Base-by-base conservation (phyloP, 192 early-diverging fungal species). In the Rhizophagus prolifer region DNA sequence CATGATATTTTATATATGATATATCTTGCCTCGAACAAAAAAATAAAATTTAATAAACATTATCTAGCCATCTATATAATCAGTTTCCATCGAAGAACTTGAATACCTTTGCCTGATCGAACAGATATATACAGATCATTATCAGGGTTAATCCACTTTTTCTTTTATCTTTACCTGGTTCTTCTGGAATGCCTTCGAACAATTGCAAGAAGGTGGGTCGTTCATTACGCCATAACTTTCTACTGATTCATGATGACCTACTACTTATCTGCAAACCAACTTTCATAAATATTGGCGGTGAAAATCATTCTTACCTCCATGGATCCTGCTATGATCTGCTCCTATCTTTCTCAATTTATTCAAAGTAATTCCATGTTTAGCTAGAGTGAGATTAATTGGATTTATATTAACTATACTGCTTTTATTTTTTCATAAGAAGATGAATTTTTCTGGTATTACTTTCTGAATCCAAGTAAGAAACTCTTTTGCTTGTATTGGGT, bases 381-480 rank as follows among this genome's bases (percentile, higher is more conserved):
- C 66, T 68, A 68, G 16, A 23, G 34, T 34, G 25, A 9, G 2
- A 36, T 36, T 36, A 36, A 36, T 36, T 36, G 34, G 34, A 36
- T 36, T 36, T 36, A 36, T 4, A 5, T 36, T 36, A 36, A 36
- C 13, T n/a, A 34, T 25, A 68, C n/a, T 31, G 16, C 34, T 23
- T 14, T 36, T 25, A 68, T 44, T 31, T 44, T 25, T 68, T 68
- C 4, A 2, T 44, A 44, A 41, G 25, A 68, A 68, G 26, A 12
- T 25, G n/a, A 68, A 68, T 68, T 44, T 36, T 9, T 36, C 34
- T 23, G 66, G 31, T 23, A 67, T 67, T 41, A 30, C 66, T 44
- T 67, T 67, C n/a, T 67, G 66, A n/a, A 67, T 67, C 66, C 66
- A 67, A 44, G 34, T 67, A 36, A 67, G 66, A 34, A 67, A 67